Base-by-base conservation (phyloP, 1,139 yeast genomes). In the Blastobotrys indianensis region DNA sequence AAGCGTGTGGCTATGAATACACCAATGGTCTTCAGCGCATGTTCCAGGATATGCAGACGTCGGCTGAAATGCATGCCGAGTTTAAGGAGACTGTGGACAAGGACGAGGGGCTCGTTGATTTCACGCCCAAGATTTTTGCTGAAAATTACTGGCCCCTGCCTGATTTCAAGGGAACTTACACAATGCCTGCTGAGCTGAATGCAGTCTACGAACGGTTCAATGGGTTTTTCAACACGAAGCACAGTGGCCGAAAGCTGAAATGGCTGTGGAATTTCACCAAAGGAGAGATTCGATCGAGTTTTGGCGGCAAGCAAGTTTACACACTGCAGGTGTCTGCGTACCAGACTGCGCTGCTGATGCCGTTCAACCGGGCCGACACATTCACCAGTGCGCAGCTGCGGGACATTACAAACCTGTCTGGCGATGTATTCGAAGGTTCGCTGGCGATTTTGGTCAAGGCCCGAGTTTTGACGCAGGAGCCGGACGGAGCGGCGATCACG, bases 201-300 rank as follows among this genome's bases (percentile, higher is more conserved):
- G 72, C 74, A 32, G 79, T 94, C 1, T 79, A 84, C 56, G 79
- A 80, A 43, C 76, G 78, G 50, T 80, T 92, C 48, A 80, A 80
- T 50, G 74, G 75, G 39, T 75, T 84, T 51, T 94, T 92, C 63
- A 75, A 78, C 41, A 70, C 74, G 40, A 85, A 85, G 59, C 97
- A 92, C 64, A 78, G 74, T 51, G 97, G 97, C 11, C 77, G 98
- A 64, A 82, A 87, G 55, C 76, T 94, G 59, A 84, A 85, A 61
- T 94, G 98, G 98, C 75, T 92, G 49, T 94, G 97, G 97, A 85
- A 87, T 56, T 81, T 87, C 61, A 87, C 95, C 39, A 85, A 94
- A 65, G 94, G 95, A 52, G 99, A 94, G 63, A 69, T 94, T 46
- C 85, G 81, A 65, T 95, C 95, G n/a, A 85, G 85, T 61, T 76